phyloP scores from a whole-genome alignment of 148 eudicot genomes.

The Rhododendron molle region DNA sequence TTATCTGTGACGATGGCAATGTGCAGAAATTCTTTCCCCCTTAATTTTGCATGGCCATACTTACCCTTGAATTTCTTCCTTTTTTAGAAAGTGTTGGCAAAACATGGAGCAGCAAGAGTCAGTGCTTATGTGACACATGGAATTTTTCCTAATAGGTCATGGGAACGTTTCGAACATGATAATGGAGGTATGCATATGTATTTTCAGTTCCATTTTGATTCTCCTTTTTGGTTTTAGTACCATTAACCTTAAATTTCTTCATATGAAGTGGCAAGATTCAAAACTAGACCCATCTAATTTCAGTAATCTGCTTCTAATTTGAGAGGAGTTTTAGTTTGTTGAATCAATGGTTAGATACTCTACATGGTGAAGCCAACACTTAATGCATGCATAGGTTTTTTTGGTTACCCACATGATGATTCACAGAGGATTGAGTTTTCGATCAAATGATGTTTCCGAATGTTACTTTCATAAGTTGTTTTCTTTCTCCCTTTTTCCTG shows the following conservation, averaged over 20 bases:
- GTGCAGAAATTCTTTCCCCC: not conserved
- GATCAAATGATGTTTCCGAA: not conserved
- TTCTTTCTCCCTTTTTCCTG: not conserved
- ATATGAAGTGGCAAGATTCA: not conserved
- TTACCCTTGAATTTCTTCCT: not conserved
- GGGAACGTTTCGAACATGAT: constrained; percentile 84
- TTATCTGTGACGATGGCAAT: not conserved
- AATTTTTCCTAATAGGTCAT: constrained; percentile 82
- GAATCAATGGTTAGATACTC: not conserved
- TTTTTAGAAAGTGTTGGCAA: constrained; percentile 84
- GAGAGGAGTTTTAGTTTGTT: not conserved
- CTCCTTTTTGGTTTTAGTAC: not conserved
- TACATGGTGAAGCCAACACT: not conserved
- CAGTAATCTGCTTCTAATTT: not conserved
- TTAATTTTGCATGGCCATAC: not conserved
- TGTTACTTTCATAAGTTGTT: not conserved
- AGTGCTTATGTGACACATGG: constrained; percentile 99
- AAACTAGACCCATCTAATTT: not conserved
- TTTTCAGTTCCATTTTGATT: not conserved
- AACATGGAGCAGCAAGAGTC: constrained; percentile 88
- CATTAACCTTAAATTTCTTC: not conserved
- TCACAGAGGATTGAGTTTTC: not conserved
- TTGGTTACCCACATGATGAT: too few relatives aligned
- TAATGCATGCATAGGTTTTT: not conserved
- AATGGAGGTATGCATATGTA: constrained; percentile 45